These are phyloP conservation scores for Curvularia verruculosa DNA, from an alignment of 2,329 filamentous ascomycete species.

Conservation along the genomic window DNA sequence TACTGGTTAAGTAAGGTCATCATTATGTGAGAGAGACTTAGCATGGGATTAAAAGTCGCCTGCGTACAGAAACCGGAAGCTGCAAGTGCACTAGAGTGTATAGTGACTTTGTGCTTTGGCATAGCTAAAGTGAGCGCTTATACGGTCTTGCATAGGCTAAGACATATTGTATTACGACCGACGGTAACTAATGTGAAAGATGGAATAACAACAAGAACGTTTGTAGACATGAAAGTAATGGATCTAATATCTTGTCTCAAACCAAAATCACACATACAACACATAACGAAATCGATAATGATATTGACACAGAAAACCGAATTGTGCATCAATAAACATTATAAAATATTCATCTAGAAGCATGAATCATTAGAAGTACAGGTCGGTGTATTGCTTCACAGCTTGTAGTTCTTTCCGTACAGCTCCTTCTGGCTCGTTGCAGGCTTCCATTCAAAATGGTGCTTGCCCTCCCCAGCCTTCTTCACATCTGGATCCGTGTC, in stretches of 20 bases:
- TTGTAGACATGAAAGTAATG: not conserved
- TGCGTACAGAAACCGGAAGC: too few relatives aligned
- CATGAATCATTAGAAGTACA: not conserved
- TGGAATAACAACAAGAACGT: not conserved
- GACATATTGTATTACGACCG: too few relatives aligned
- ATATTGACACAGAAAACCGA: not conserved
- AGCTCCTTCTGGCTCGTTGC: conserved; percentile 37
- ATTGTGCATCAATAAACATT: not conserved
- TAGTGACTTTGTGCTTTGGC: too few relatives aligned
- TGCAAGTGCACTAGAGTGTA: too few relatives aligned
- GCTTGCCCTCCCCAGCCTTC: conserved; percentile 60
- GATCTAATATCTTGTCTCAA: not conserved
- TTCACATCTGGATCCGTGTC: conserved; percentile 56
- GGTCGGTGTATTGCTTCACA: not conserved
- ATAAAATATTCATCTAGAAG: not conserved
- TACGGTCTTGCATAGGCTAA: too few relatives aligned
- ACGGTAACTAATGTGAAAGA: too few relatives aligned
- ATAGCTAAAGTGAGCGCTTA: too few relatives aligned
- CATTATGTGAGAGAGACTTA: too few relatives aligned
- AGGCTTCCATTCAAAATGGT: conserved; percentile 69
- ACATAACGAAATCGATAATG: not conserved
- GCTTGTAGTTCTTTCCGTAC: conserved; percentile 25
- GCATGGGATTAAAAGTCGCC: too few relatives aligned
- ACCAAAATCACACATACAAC: not conserved
- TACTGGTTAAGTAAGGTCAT: too few relatives aligned